Evolutionary conservation across 2,329 filamentous ascomycete genomes (phyloP), one percentile per base, ranked within the genome.

Genomic region (Blastomyces gilchristii): DNA sequence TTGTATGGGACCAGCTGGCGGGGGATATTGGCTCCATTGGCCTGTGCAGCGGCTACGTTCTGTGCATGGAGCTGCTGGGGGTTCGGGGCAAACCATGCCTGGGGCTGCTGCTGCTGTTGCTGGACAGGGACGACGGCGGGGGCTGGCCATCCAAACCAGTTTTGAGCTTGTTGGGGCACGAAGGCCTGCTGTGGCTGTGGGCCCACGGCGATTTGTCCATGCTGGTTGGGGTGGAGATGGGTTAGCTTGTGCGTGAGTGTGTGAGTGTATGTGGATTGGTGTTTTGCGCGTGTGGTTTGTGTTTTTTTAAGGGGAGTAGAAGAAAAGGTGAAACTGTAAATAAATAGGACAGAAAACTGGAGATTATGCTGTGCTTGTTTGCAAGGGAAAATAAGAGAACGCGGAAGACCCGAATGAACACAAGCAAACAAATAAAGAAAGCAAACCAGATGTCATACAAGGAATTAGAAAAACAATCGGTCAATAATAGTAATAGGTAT

Each of bases 1-100:
- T 70, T 69, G 64, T 71, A 72, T 0, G 74, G 74, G 28, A 70
- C 68, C 37, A 74, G 66, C 50, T 68, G 68, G 34, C 67, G 67
- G 47, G 69, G 70, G 34, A 68, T 64, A 41, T 65, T 68, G 11
- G 66, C 64, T 22, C 68, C 68, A 18, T 65, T 64, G 18, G 62
- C 65, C 16, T 64, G 63, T 53, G 70, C 71, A 52, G 71, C 67
- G 50, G 67, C 65, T n/a, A 67, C 64, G 49, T 73, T 73, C 49
- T 71, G 69, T 8, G 70, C 68, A 57, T 71, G 66, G 25, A 75
- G 69, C 58, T 74, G 69, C 16, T 69, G 66, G 39, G 63, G 63
- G 22, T 67, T 69, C 11, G 65, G 62, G 37, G 69, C 69, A 14
- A 52, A 43, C 63, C 65, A 71, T 6, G 63, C 57, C 11, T 61